A percentile compares a stretch with the other conserved stretches of the same genome.
phyloP scores from a whole-genome alignment of 768 basidiomycete species.

The Phylloporus scabripes region DNA sequence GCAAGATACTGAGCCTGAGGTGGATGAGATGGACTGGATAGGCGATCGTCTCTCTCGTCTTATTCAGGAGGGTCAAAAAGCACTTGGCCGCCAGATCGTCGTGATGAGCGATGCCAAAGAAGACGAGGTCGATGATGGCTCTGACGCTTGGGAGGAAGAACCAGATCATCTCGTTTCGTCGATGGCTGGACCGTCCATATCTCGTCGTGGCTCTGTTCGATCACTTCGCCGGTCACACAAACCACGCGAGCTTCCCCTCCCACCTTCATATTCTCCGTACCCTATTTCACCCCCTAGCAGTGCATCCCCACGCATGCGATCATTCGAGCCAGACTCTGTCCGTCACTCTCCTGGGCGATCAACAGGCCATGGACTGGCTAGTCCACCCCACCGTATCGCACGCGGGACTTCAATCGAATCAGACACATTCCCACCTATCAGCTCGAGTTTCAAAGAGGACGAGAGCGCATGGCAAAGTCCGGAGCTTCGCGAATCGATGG shows the following conservation, averaged over 20 bases:
- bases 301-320: constrained; percentile 31
- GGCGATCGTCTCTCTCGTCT: constrained; percentile 61
- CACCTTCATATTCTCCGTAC: constrained; percentile 28
- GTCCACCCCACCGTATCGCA: constrained; percentile 11
- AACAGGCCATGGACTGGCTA: constrained; percentile 8
- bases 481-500: no score
- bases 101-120: constrained; percentile 69
- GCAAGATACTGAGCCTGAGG: constrained; percentile 37
- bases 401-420: constrained; percentile 36
- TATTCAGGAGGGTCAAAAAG: constrained; percentile 76
- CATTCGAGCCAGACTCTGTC: constrained; percentile 25
- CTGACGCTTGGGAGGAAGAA: constrained; percentile 72
- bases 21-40: constrained; percentile 74
- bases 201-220: constrained; percentile 24
- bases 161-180: constrained; percentile 10
- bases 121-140: constrained; percentile 74
- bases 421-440: constrained; percentile 19
- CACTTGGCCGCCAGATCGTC: constrained; percentile 72
- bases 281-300: constrained; percentile 25
- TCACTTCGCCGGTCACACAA: constrained; percentile 21
- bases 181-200: constrained; percentile 16
- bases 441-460: constrained; percentile 39
- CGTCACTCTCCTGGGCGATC: constrained; percentile 23
- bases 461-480: constrained; percentile 51
- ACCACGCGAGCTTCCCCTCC: constrained; percentile 22